phyloP scores from a whole-genome alignment of 768 basidiomycete genomes.

The Trametopsis cervina region DNA sequence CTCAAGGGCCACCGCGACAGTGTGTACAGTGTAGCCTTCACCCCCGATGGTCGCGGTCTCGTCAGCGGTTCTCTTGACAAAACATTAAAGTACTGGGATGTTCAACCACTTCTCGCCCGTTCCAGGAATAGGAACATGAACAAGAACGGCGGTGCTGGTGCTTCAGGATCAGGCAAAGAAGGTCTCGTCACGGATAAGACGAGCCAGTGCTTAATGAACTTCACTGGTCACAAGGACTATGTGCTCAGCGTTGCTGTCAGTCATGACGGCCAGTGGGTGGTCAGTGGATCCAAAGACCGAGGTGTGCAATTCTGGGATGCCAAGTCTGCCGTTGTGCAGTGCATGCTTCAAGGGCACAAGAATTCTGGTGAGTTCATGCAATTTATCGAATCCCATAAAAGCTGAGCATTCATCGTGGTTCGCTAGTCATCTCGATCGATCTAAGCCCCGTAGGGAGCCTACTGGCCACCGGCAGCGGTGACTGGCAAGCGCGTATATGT shows the following conservation, averaged over 20 bases:
- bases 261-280: constrained; percentile 91
- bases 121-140: constrained; percentile 3
- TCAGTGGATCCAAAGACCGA: constrained; percentile 93
- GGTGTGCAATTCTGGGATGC: constrained; percentile 95
- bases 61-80: constrained; percentile 82
- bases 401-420: neutral
- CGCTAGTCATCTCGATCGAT: constrained; percentile 64
- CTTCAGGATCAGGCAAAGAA: constrained; percentile 30
- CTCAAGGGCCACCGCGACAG: constrained; percentile 55
- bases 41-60: constrained; percentile 81
- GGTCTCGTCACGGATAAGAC: constrained; percentile 35
- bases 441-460: constrained; percentile 53
- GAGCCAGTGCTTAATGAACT: constrained; percentile 69
- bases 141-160: constrained; percentile 6
- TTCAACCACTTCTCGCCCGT: constrained; percentile 28
- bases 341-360: constrained; percentile 83
- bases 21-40: constrained; percentile 76
- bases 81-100: constrained; percentile 59
- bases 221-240: constrained; percentile 87
- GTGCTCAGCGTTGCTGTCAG: constrained; percentile 75
- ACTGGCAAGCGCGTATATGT: constrained; percentile 70
- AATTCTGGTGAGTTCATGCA: constrained; percentile 46
- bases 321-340: constrained; percentile 71
- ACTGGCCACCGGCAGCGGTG: constrained; percentile 65
- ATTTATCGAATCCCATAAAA: neutral